Conservation (phyloP, 225 moss, liverwort and hornwort genomes). For the Anthoceros angustus region DNA sequence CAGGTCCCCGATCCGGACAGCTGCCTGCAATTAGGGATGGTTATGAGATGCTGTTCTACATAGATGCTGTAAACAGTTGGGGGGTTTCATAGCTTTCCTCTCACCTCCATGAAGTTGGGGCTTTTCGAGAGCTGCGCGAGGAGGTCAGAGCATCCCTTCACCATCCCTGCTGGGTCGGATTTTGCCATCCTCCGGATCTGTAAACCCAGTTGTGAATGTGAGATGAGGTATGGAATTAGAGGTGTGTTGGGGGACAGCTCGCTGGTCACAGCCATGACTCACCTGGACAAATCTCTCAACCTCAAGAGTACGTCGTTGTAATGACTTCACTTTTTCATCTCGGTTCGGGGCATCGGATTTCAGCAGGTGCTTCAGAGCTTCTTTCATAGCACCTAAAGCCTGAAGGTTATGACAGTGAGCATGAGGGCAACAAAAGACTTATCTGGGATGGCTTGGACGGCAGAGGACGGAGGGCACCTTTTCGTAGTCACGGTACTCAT, state of each 20-base stretch:
- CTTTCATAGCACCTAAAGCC: conserved; percentile 71
- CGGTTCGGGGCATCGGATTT: conserved; percentile 32
- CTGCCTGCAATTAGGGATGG: conserved; percentile 26
- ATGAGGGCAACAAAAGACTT: background rate
- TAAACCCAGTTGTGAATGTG: conserved; percentile 1
- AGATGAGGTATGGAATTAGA: conserved; percentile 6
- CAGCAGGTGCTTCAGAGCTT: conserved; percentile 54
- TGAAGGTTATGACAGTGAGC: conserved; percentile 7
- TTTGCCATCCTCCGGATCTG: conserved; percentile 71
- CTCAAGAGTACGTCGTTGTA: conserved; percentile 46
- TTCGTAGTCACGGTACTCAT: conserved; percentile 70
- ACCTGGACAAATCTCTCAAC: conserved; percentile 74
- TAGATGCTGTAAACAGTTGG: background rate
- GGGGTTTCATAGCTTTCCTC: background rate
- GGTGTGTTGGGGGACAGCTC: conserved; percentile 1
- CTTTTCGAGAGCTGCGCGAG: conserved; percentile 33
- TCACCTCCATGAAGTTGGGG: conserved; percentile 29
- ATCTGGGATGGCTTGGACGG: background rate
- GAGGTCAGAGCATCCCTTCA: conserved; percentile 52
- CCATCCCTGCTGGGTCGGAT: conserved; percentile 47
- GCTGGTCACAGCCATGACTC: background rate
- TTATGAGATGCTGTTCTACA: background rate
- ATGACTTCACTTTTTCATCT: conserved; percentile 40
- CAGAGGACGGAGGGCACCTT: conserved; percentile 23
- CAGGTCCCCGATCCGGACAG: conserved; percentile 61